A percentile compares a stretch with the other conserved stretches of the same genome.
Conservation (phyloP, 2,329 filamentous ascomycete genomes). For the Colletotrichum sp. region DNA sequence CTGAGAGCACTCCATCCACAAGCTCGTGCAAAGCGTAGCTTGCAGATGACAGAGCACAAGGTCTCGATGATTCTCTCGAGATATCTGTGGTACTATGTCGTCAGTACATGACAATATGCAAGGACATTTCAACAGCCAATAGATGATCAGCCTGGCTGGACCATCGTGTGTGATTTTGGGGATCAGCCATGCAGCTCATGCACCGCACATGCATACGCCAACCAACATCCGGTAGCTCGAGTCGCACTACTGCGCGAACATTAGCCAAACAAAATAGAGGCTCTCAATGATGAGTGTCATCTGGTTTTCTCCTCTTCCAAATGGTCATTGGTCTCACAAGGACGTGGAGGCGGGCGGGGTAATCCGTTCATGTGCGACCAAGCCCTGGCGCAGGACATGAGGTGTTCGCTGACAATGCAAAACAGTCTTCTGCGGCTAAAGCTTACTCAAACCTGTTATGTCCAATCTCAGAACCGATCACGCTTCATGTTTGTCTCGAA, state of each 20-base stretch:
- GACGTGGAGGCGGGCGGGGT: not conserved
- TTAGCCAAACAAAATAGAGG: not conserved
- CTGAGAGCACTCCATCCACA: not conserved
- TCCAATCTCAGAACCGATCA: too few species aligned
- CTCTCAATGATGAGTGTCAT: not conserved
- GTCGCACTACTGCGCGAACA: not conserved
- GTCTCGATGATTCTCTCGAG: not conserved
- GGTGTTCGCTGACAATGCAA: not conserved
- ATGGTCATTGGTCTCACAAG: not conserved
- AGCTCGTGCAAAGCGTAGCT: not conserved
- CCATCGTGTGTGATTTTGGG: not conserved
- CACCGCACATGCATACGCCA: not conserved
- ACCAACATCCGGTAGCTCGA: not conserved
- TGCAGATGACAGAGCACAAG: not conserved
- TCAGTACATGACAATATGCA: not conserved
- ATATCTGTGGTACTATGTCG: not conserved
- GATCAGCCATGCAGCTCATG: not conserved
- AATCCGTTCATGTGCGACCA: not conserved
- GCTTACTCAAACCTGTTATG: not conserved
- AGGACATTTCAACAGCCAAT: not conserved
- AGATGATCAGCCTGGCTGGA: not conserved
- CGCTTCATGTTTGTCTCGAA: too few species aligned
- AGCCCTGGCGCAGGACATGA: not conserved
- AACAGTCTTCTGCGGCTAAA: not conserved
- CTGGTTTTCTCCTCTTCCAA: not conserved